A percentile compares a stretch with the other conserved stretches of the same genome.
Conservation (phyloP, 192 early-diverging fungal species). For the Podila verticillata region DNA sequence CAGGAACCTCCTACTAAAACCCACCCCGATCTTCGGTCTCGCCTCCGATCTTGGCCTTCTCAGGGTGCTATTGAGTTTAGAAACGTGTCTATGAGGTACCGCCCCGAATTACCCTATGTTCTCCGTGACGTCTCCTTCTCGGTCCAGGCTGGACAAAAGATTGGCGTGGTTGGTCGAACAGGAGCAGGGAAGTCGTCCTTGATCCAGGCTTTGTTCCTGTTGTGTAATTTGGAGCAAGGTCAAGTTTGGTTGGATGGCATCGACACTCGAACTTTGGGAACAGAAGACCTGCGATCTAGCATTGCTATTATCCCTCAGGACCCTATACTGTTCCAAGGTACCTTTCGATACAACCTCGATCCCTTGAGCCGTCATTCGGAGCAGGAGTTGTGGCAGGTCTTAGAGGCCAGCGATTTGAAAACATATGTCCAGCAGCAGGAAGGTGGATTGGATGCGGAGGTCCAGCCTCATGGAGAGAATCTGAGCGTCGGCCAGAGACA, state of each 20-base stretch:
- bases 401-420: conserved; percentile 76
- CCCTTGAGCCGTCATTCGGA: conserved; percentile 61
- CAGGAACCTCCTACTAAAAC: conserved; percentile 29
- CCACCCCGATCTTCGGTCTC: conserved; percentile 28
- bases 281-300: conserved; percentile 78
- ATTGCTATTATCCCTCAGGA: conserved; percentile 92
- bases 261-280: conserved; percentile 74
- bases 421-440: conserved; percentile 69
- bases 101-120: conserved; percentile 73
- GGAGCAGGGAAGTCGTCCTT: conserved; percentile 88
- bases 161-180: conserved; percentile 92
- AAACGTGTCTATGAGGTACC: conserved; percentile 81
- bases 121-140: conserved; percentile 78
- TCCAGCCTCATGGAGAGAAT: conserved; percentile 84
- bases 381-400: conserved; percentile 74
- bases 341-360: conserved; percentile 67
- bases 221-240: conserved; percentile 76
- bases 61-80: conserved; percentile 75
- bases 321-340: conserved; percentile 62
- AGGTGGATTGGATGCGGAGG: conserved; percentile 72
- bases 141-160: conserved; percentile 73
- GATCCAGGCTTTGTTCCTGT: conserved; percentile 79
- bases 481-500: conserved; percentile 87
- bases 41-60: conserved; percentile 67
- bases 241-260: conserved; percentile 81